Base-by-base conservation (phyloP, 139 green algal species). In the Chlorella sorokiniana region DNA sequence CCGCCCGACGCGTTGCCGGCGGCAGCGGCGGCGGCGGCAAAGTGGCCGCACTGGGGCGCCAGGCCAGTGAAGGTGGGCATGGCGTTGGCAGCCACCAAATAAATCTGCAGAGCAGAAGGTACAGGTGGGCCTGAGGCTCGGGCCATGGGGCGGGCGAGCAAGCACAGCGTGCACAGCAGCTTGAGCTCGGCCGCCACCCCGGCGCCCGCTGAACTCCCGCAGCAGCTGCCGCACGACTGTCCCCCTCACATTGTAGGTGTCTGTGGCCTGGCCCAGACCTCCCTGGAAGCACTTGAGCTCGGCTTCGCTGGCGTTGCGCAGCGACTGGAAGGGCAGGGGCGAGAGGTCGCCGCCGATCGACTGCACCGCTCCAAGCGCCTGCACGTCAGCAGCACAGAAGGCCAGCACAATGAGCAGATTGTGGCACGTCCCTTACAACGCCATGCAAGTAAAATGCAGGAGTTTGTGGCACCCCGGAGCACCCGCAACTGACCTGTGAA, bases 21-120 rank as follows among this genome's bases (percentile, higher is more conserved):
- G 4, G 83, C 83, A 2, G 67, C 35, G 33, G 69, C 69, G n/a
- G 61, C 42, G 14, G 81, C 65, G 27, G 44, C 48, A 62, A 82
- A 62, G 42, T 41, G 59, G 42, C 54, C 40, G 38, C 83, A 87
- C 37, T 51, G 44, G 0, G 38, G 44, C 18, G 70, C 78, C 51
- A 87, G 67, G 48, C 83, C 83, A 4, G 76, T 87, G 48, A 76
- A 78, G 38, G 78, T 85, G 22, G 83, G 76, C 23, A 81, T 51
- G 20, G 44, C 77, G 22, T 77, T 83, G 25, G 37, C 56, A n/a
- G 83, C 83, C 27, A 87, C 83, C 52, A 87, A n/a, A 31, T 82
- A 87, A 23, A 87, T 67, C 83, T 87, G 78, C 45, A 76, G n/a
- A 25, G 9, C 11, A 16, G 29, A 45, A 42, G 63, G 11, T 31